Base-by-base conservation (phyloP, 164 flowering plant genomes). In the Liquidambar formosana region DNA sequence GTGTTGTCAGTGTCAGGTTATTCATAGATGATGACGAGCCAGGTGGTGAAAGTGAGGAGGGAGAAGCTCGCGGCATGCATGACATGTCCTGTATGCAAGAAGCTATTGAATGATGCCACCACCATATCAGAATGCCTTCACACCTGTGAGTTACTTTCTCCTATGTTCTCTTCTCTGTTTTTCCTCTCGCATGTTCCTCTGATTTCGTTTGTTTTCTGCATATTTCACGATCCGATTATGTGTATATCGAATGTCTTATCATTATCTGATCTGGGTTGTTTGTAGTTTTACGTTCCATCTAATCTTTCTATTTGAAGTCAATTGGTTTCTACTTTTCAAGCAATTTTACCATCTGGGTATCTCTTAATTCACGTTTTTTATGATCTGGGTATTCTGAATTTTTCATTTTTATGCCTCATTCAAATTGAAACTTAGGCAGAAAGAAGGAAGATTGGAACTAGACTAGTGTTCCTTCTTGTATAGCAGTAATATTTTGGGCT, bases 61-160 rank as follows among this genome's bases (percentile, higher is more conserved):
- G 76, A 69, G 63, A 73, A 47, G 72, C 58, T 83, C 10, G 71
- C 26, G 38, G 69, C 77, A 60, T 84, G 83, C 83, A 75, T 81
- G 83, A 79, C 77, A 38, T 84, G 87, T 59, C 75, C 76, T 52
- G 52, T 84, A 10, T 84, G 85, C 68, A 45, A 74, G 41, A 66
- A 75, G 41, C 69, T 84, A 27, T 70, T 78, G 57, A 63, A n/a
- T 12, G 78, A 81, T 1, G 83, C 87, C 25, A 81, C 85, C 14
- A 84, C 83, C 28, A 81, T 84, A 5, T 74, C 79, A 38, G 82
- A 81, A 60, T 84, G 87, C 65, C 81, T 84, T 33, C 85, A 81
- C 54, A 76, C 81, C 6, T 84, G 87, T 84, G 9, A 79, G 75
- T 66, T 49, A 51, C 21, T 57, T 44, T 16, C 5, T 33, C 19